Base-by-base conservation (phyloP, 495 filamentous ascomycete species). In the Friedmanniomyces simplex region DNA sequence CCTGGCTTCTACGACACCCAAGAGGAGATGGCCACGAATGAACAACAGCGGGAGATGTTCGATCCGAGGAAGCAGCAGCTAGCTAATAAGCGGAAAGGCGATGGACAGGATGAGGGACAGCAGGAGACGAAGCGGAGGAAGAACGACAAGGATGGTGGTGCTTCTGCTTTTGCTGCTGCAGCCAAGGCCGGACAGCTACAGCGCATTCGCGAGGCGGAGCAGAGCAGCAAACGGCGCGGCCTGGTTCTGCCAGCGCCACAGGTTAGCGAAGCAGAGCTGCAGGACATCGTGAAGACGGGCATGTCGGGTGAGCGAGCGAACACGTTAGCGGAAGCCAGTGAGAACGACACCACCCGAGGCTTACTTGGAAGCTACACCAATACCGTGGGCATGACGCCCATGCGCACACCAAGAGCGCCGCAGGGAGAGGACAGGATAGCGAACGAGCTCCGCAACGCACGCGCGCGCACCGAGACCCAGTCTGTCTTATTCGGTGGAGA, bases 241-340 rank as follows among this genome's bases (percentile, higher is more conserved):
- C 76, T 98, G 45, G 80, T 82, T 36, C 75, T 98, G 37, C 93
- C 93, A 11, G 74, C 84, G 4, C 93, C 93, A 20, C 93, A 98
- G 72, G 90, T 98, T 54, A 82, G 85, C 67, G 93, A 97, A 62
- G 76, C 82, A 32, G 93, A 98, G 70, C 79, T 98, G 62, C 93
- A 98, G 67, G 90, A 95, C 66, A 96, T 98, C 67, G 90, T 98
- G 45, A 98, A 98, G 71, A 94, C 96, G 89, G 94, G 93, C 26
- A 86, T 95, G 84, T 81, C 89, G 49, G 93, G 89, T 36, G 89
- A 96, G 62, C 85, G 84, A 59, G 93, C 91, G n/a, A 88, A 82
- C 66, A 74, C 77, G 49, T 68, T 86, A 66, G 87, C 86, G 22
- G 80, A 80, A 12, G 82, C 82, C 48, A 87, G 88, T 67, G 91